Evolutionary conservation across 1,284 basidiomycete species (phyloP).

Genomic region (Malassezia vespertilionis): DNA sequence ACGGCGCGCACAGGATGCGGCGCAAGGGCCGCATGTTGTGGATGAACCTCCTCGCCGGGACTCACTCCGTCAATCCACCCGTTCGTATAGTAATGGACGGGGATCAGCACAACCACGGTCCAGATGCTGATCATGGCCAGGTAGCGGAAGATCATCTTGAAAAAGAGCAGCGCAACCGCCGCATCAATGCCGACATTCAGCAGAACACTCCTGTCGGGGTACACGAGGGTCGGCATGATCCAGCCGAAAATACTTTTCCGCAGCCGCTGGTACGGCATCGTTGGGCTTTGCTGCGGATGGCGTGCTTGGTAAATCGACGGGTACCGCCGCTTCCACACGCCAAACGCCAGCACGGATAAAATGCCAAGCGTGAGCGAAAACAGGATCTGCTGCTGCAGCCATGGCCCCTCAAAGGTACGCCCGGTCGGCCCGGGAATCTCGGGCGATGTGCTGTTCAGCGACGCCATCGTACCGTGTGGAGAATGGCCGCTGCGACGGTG

Average conservation of each 20-base stretch:
- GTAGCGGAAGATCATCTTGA: conserved; percentile 84
- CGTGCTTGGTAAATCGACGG: conserved; percentile 81
- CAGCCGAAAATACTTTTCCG: conserved; percentile 83
- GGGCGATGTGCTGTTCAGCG: conserved; percentile 4
- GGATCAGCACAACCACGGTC: conserved; percentile 48
- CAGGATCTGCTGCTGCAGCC: conserved; percentile 79
- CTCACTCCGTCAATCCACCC: conserved; percentile 44
- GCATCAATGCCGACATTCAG: conserved; percentile 94
- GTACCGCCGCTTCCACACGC: conserved; percentile 72
- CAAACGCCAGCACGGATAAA: conserved; percentile 72
- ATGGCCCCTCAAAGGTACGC: conserved; percentile 55
- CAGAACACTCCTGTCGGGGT: conserved; percentile 82
- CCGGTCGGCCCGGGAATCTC: conserved; percentile 14
- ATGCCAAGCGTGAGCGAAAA: conserved; percentile 70
- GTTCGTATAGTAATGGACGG: conserved; percentile 43
- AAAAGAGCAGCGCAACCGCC: conserved; percentile 83
- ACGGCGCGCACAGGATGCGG: conserved; percentile 15
- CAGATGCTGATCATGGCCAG: conserved; percentile 66
- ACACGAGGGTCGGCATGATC: conserved; percentile 80
- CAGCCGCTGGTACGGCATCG: conserved; percentile 63
- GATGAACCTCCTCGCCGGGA: conserved; percentile 11
- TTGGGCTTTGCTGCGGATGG: conserved; percentile 77
- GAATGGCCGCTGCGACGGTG: not conserved
- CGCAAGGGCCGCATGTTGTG: not conserved
- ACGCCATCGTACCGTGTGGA: conserved; percentile 1